These are phyloP conservation scores for Jamesozyma hellenica DNA, from an alignment of 805 yeast species.

Conservation along the genomic window DNA sequence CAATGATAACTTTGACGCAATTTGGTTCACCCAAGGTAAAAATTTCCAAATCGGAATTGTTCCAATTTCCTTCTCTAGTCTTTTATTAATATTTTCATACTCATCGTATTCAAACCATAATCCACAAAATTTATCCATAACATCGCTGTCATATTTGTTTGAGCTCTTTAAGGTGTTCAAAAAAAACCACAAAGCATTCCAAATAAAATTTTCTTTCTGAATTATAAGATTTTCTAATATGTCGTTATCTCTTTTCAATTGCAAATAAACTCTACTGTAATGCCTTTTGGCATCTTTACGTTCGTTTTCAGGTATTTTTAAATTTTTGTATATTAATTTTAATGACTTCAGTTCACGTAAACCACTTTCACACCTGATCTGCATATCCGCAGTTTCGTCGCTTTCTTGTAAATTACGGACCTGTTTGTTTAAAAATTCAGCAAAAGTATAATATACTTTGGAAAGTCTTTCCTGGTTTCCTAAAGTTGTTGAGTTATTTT, in stretches of 20 bases:
- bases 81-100: constrained; percentile 35
- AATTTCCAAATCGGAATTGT: constrained; percentile 50
- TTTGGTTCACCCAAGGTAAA: constrained; percentile 74
- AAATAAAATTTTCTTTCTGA: constrained; percentile 36
- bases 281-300: constrained; percentile 44
- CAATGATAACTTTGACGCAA: constrained; percentile 55
- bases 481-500: constrained; percentile 22
- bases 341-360: constrained; percentile 42
- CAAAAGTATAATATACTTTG: constrained; percentile 48
- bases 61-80: constrained; percentile 32
- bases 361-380: constrained; percentile 34
- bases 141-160: constrained; percentile 40
- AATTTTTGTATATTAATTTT: constrained; percentile 34
- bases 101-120: constrained; percentile 65
- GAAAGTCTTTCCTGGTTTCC: constrained; percentile 29
- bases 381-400: constrained; percentile 36
- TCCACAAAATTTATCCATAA: constrained; percentile 67
- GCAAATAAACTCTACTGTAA: constrained; percentile 39
- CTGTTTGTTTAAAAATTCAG: constrained; percentile 64
- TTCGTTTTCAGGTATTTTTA: constrained; percentile 35
- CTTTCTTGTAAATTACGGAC: constrained; percentile 36
- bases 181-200: constrained; percentile 49
- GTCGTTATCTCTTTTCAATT: constrained; percentile 39
- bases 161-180: constrained; percentile 41
- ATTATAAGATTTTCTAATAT: constrained; percentile 34